Percentiles rank a stretch among this genome's conserved stretches.
Evolutionary conservation across 2,329 filamentous ascomycete species (phyloP).

Genomic region (Hypomyces rosellus): DNA sequence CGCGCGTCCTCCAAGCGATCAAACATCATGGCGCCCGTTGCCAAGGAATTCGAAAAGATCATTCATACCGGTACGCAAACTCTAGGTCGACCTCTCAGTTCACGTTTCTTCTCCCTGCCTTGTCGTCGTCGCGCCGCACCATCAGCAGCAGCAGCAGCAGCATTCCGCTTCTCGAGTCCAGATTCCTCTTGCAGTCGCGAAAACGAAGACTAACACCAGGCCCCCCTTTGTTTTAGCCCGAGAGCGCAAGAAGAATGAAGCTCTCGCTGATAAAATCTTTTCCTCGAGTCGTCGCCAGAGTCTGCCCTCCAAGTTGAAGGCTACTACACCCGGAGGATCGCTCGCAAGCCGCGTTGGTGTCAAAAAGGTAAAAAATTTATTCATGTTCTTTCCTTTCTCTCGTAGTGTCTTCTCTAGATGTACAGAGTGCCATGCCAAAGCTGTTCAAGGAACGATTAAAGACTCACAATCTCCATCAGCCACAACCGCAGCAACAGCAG

Average conservation of each 20-base stretch:
- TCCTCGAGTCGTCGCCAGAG: conserved; percentile 53
- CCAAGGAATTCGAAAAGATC: conserved; percentile 49
- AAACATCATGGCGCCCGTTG: conserved; percentile 35
- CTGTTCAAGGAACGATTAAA: neutral
- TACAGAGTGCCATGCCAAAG: neutral
- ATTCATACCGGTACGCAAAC: conserved; percentile 42
- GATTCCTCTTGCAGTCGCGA: neutral
- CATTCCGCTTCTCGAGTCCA: neutral
- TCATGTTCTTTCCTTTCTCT: no score
- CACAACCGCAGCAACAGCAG: conserved; percentile 20
- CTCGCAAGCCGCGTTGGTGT: conserved; percentile 68
- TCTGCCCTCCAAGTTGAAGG: conserved; percentile 45
- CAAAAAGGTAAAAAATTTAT: conserved; percentile 53
- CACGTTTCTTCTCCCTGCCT: neutral
- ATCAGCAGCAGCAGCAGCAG: no score
- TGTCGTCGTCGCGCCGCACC: neutral
- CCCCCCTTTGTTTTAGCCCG: conserved; percentile 39
- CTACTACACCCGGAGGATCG: conserved; percentile 40
- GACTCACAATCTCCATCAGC: neutral
- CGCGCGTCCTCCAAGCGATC: neutral
- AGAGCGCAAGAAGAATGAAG: conserved; percentile 64
- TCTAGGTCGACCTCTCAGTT: neutral
- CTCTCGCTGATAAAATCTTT: conserved; percentile 67
- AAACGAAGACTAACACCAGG: neutral
- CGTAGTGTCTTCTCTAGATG: neutral